phyloP scores from a whole-genome alignment of 1,139 yeast species.

The Magnusiomyces ingens region DNA sequence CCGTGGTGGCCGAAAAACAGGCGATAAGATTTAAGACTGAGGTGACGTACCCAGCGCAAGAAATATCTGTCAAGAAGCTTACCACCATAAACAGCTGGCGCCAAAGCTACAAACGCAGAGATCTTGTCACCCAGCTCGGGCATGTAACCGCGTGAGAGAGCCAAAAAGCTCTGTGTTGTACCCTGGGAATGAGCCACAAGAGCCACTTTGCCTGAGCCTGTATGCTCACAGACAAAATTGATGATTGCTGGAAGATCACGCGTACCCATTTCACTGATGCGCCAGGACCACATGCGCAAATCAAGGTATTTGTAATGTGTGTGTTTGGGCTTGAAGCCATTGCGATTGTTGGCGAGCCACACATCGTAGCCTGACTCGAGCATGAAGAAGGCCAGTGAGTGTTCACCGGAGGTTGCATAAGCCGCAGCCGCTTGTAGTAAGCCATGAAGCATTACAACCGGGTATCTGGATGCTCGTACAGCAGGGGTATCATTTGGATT shows the following conservation, averaged over 20 bases:
- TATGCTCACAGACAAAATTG: conserved; percentile 46
- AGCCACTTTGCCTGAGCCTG: conserved; percentile 44
- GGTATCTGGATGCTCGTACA: conserved; percentile 36
- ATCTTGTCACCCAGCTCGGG: conserved; percentile 43
- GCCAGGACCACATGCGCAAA: conserved; percentile 67
- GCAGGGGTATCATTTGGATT: conserved; percentile 40
- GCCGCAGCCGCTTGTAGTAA: conserved; percentile 82
- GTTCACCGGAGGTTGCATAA: conserved; percentile 66
- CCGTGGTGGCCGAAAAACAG: conserved; percentile 47
- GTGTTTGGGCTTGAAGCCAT: conserved; percentile 73
- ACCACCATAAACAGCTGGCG: conserved; percentile 92
- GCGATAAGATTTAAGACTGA: conserved; percentile 24
- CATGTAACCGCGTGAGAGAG: conserved; percentile 44
- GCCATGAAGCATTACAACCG: conserved; percentile 78
- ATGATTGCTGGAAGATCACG: conserved; percentile 71
- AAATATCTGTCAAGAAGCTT: conserved; percentile 50
- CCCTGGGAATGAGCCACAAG: conserved; percentile 90
- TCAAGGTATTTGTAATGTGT: conserved; percentile 39
- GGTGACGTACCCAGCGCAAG: conserved; percentile 37
- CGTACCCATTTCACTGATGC: conserved; percentile 68
- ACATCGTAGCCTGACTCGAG: conserved; percentile 69
- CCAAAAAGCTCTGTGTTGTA: conserved; percentile 72
- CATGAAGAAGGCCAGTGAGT: conserved; percentile 65
- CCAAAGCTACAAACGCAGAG: conserved; percentile 64
- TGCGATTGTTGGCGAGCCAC: conserved; percentile 89